A percentile compares a stretch with the other conserved stretches of the same genome.
Evolutionary conservation across 2,329 filamentous ascomycete species (phyloP).

Genomic region (Phoma herbarum): DNA sequence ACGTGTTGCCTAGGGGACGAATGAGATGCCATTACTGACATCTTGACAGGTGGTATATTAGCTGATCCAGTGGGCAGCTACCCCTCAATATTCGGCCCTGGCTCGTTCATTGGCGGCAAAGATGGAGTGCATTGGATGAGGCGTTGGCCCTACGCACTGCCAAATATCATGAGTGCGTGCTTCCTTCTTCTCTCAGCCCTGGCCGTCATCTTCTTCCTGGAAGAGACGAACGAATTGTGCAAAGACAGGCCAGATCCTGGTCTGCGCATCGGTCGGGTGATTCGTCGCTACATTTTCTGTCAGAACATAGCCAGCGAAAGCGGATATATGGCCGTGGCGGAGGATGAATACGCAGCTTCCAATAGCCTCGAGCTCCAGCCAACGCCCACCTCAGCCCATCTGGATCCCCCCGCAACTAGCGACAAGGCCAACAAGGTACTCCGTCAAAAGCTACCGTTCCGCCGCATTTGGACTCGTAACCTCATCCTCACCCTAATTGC

Average conservation of each 20-base stretch:
- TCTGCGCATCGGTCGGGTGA: conserved; percentile 50
- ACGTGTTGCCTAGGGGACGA: conserved; percentile 4
- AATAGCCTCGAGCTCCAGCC: conserved; percentile 40
- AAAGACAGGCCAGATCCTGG: conserved; percentile 54
- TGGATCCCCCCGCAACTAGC: conserved; percentile 2
- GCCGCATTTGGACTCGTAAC: conserved; percentile 58
- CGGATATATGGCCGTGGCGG: conserved; percentile 45
- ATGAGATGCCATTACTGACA: conserved; percentile 25
- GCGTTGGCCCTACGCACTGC: conserved; percentile 73
- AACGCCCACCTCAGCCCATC: conserved; percentile 37
- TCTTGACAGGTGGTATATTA: conserved; percentile 68
- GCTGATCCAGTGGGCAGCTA: conserved; percentile 71
- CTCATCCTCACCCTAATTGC: conserved; percentile 55
- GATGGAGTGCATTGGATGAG: conserved; percentile 70
- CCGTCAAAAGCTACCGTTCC: conserved; percentile 54
- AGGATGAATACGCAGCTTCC: conserved; percentile 39
- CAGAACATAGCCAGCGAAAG: conserved; percentile 29
- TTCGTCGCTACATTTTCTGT: conserved; percentile 48
- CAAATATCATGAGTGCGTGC: conserved; percentile 71
- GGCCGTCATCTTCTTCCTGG: conserved; percentile 69
- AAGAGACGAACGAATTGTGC: conserved; percentile 63
- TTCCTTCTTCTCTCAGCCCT: conserved; percentile 66
- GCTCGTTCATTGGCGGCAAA: conserved; percentile 64
- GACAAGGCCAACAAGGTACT: conserved; percentile 25
- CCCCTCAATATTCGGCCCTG: conserved; percentile 69